phyloP scores from a whole-genome alignment of 2,329 filamentous ascomycete genomes.

The Allantophomopsis lycopodina region DNA sequence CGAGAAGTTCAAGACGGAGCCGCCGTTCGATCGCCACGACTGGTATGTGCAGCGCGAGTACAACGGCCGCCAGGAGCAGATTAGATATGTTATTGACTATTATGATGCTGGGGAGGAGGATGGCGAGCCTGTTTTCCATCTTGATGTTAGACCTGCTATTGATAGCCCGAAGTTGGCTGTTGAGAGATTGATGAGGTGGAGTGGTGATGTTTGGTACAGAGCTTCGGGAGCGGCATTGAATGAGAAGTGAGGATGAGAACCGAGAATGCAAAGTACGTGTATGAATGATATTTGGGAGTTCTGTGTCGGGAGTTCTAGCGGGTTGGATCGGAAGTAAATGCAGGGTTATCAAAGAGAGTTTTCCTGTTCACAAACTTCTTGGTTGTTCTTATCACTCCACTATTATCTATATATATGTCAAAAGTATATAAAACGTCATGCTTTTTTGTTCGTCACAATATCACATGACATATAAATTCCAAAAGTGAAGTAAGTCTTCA shows the following conservation, averaged over 20 bases:
- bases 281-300: background rate
- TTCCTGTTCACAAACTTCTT: too few relatives aligned
- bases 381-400: too few relatives aligned
- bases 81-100: conserved; percentile 95
- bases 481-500: too few relatives aligned
- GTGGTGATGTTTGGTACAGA: conserved; percentile 79
- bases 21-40: conserved; percentile 93
- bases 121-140: conserved; percentile 87
- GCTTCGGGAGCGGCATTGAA: conserved; percentile 15
- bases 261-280: too few relatives aligned
- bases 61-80: conserved; percentile 36
- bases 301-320: too few relatives aligned
- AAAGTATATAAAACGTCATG: too few relatives aligned
- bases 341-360: too few relatives aligned
- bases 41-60: conserved; percentile 77
- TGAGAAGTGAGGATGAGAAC: conserved; percentile 3
- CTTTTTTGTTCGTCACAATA: too few relatives aligned
- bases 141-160: conserved; percentile 85
- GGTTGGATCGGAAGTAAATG: too few relatives aligned
- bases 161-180: conserved; percentile 66
- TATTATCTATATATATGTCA: too few relatives aligned
- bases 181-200: conserved; percentile 78
- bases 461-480: too few relatives aligned
- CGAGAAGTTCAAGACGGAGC: conserved; percentile 60
- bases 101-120: conserved; percentile 66